These are phyloP conservation scores for Hippophae gyantsensis DNA, from an alignment of 306 rosid species.

Conservation along the genomic window DNA sequence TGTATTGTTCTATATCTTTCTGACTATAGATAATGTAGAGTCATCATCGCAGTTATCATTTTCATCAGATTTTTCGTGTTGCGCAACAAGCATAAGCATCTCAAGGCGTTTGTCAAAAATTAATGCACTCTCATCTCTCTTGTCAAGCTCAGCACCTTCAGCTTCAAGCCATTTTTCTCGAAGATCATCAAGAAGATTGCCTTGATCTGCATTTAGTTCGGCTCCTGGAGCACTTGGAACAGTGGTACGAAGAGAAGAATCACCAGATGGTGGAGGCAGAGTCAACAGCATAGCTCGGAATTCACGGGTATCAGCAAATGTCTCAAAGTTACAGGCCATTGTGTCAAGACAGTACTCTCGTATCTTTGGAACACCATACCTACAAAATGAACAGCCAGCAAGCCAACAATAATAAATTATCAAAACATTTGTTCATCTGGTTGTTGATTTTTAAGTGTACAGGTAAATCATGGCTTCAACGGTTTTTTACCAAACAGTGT, in stretches of 20 bases:
- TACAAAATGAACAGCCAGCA: constrained; percentile 19
- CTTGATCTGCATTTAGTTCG: constrained; percentile 49
- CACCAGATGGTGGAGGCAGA: constrained; percentile 92
- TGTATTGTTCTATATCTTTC: too few species aligned
- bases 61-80: constrained; percentile 52
- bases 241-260: constrained; percentile 80
- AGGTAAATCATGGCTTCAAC: too few species aligned
- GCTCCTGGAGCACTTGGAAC: constrained; percentile 94
- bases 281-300: constrained; percentile 77
- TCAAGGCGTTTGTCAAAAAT: constrained; percentile 83
- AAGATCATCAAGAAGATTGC: constrained; percentile 81
- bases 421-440: too few species aligned
- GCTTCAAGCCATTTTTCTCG: constrained; percentile 97
- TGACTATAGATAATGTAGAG: constrained; percentile 10
- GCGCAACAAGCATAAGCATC: constrained; percentile 78
- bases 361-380: constrained; percentile 83
- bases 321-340: constrained; percentile 77
- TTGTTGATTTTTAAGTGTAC: too few species aligned
- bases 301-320: constrained; percentile 69
- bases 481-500: too few species aligned
- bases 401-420: neutral
- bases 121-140: constrained; percentile 91
- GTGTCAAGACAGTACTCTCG: constrained; percentile 82
- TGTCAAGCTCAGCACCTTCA: constrained; percentile 91
- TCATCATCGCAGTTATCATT: constrained; percentile 18